phyloP scores from a whole-genome alignment of 129 eudicot genomes.

The Arctium minus region DNA sequence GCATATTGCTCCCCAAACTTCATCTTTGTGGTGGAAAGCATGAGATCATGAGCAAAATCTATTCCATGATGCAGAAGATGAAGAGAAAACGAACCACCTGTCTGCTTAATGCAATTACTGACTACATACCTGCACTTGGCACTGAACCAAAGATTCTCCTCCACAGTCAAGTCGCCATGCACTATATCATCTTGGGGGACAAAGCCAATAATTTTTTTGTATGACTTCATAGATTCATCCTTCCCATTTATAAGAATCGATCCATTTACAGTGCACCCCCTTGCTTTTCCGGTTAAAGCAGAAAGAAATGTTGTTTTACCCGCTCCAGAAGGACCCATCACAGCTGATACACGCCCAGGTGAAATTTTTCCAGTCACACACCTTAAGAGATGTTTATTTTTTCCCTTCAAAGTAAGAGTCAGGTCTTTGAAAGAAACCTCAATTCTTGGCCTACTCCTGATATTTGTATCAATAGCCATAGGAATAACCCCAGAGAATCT shows the following conservation, averaged over 20 bases:
- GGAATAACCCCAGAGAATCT: constrained; percentile 75
- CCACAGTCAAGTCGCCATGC: constrained; percentile 94
- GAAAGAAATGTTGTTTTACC: constrained; percentile 96
- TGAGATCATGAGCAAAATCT: background rate
- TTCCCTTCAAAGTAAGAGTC: constrained; percentile 86
- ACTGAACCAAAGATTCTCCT: constrained; percentile 95
- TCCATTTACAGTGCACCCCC: constrained; percentile 76
- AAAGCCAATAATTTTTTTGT: constrained; percentile 83
- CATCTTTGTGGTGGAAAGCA: background rate
- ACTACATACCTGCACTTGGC: constrained; percentile 79
- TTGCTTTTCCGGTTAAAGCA: constrained; percentile 84
- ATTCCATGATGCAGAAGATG: background rate
- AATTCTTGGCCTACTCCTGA: constrained; percentile 56
- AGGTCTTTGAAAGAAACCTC: constrained; percentile 83
- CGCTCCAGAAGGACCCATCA: constrained; percentile 99
- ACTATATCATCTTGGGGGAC: constrained; percentile 99
- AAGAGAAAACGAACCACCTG: background rate
- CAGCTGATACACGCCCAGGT: constrained; percentile 93
- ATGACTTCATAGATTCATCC: constrained; percentile 60
- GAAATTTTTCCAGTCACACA: constrained; percentile 76
- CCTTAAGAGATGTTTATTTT: constrained; percentile 67
- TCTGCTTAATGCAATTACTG: background rate
- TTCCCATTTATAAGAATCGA: constrained; percentile 79
- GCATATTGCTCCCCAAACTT: background rate
- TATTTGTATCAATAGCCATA: constrained; percentile 54